Percentiles rank a stretch among this genome's conserved stretches.
Evolutionary conservation across 1,284 basidiomycete genomes (phyloP).

Genomic region (Stygiomarasmius scandens): DNA sequence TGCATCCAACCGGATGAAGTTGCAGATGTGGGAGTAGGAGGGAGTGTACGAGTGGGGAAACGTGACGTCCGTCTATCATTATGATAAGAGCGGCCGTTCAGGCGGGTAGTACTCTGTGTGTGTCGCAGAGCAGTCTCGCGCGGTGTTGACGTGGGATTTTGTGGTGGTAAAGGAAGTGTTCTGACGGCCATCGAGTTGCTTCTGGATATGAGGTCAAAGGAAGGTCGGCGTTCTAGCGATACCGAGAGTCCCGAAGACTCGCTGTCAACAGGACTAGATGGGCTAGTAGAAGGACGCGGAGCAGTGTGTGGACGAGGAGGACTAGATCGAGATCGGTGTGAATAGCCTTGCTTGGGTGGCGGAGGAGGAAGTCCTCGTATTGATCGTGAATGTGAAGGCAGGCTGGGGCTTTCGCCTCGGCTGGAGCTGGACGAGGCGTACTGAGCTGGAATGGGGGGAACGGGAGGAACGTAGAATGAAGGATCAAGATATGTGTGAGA

Average conservation of each 20-base stretch:
- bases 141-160: background rate
- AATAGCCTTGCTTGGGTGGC: conserved; percentile 9
- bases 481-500: conserved; percentile 44
- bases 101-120: conserved; percentile 14
- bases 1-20: background rate
- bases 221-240: conserved; percentile 6
- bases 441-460: conserved; percentile 36
- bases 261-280: conserved; percentile 1
- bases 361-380: conserved; percentile 27
- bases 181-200: conserved; percentile 3
- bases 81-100: conserved; percentile 5
- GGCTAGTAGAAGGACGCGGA: background rate
- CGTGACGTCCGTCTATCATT: conserved; percentile 14
- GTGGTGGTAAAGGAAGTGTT: conserved; percentile 11
- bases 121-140: conserved; percentile 11
- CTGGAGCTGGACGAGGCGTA: conserved; percentile 25
- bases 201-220: conserved; percentile 9
- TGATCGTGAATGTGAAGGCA: conserved; percentile 22
- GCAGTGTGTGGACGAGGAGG: conserved; percentile 22
- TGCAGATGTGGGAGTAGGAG: conserved; percentile 13
- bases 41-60: conserved; percentile 13
- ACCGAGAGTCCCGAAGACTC: background rate
- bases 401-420: conserved; percentile 21
- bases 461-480: conserved; percentile 40
- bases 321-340: conserved; percentile 29